These are phyloP conservation scores for Coemansia furcata DNA, from an alignment of 192 early-diverging fungal genomes.

Conservation along the genomic window DNA sequence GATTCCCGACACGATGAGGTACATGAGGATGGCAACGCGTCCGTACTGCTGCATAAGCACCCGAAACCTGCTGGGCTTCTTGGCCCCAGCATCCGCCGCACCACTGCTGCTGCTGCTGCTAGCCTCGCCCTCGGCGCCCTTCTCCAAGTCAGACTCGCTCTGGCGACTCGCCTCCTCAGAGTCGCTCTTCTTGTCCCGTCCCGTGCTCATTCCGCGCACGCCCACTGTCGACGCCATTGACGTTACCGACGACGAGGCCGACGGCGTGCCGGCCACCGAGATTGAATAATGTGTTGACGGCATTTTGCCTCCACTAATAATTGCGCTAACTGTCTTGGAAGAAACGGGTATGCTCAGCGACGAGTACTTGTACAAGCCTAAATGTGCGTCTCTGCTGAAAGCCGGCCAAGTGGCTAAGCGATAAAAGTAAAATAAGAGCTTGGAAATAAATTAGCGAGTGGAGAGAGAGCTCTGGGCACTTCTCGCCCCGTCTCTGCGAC, in stretches of 20 bases:
- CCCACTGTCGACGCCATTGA: slow-evolving; percentile 33
- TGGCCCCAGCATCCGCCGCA: slow-evolving; percentile 6
- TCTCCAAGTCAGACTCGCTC: slow-evolving; percentile 19
- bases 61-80: slow-evolving; percentile 46
- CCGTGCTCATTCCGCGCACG: slow-evolving; percentile 30
- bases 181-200: slow-evolving; percentile 8
- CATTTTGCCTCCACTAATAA: slow-evolving; percentile 15
- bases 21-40: slow-evolving; percentile 44
- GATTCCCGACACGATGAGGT: slow-evolving; percentile 45
- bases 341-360: not conserved
- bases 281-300: slow-evolving; percentile 33
- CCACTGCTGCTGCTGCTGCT: not conserved
- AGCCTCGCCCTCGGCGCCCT: slow-evolving; percentile 13
- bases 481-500: not conserved
- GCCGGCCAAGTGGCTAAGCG: not conserved
- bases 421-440: not conserved
- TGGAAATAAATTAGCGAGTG: not conserved
- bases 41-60: slow-evolving; percentile 57
- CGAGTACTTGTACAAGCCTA: not conserved
- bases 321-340: not conserved
- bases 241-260: slow-evolving; percentile 30
- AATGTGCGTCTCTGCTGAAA: not conserved
- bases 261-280: slow-evolving; percentile 26
- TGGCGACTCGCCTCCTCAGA: not conserved
- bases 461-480: not conserved